A percentile compares a stretch with the other conserved stretches of the same genome.
These are phyloP conservation scores for Xylaria digitata DNA, from an alignment of 2,329 filamentous ascomycete species.

Conservation along the genomic window DNA sequence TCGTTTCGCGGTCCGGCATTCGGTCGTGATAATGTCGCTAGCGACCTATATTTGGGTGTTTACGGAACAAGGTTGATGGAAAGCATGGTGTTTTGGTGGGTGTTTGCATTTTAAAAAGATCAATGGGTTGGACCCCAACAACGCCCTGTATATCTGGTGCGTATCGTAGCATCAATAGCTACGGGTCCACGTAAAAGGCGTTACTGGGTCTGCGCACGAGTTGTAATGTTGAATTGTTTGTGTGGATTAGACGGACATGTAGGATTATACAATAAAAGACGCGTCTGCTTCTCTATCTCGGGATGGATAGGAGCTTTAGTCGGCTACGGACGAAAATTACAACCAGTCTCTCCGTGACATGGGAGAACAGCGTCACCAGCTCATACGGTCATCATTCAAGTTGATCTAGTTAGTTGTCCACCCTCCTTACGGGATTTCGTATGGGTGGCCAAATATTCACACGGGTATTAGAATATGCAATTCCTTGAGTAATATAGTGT, in stretches of 20 bases:
- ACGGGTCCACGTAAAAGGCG: constrained; percentile 11
- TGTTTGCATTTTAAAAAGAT: constrained; percentile 31
- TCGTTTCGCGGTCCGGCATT: constrained; percentile 5
- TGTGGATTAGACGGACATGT: constrained; percentile 29
- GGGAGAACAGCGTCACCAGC: too few species aligned
- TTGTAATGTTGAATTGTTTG: constrained; percentile 24
- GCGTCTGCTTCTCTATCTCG: constrained; percentile 16
- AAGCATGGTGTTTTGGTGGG: constrained; percentile 50
- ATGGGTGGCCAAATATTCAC: background rate
- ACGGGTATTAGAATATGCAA: background rate
- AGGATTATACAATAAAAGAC: constrained; percentile 44
- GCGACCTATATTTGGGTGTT: constrained; percentile 39
- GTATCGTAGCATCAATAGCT: background rate
- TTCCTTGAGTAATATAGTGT: background rate
- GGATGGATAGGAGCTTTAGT: background rate
- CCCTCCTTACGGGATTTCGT: too few species aligned
- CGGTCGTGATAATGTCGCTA: constrained; percentile 21
- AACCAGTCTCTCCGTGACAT: too few species aligned
- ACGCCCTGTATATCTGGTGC: background rate
- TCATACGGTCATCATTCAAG: background rate
- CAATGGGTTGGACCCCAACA: constrained; percentile 18
- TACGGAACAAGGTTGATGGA: constrained; percentile 41
- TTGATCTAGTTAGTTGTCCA: background rate
- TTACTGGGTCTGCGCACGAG: constrained; percentile 32
- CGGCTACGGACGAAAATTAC: background rate